Conservation (phyloP, 805 yeast genomes). For the Starmerella apis region DNA sequence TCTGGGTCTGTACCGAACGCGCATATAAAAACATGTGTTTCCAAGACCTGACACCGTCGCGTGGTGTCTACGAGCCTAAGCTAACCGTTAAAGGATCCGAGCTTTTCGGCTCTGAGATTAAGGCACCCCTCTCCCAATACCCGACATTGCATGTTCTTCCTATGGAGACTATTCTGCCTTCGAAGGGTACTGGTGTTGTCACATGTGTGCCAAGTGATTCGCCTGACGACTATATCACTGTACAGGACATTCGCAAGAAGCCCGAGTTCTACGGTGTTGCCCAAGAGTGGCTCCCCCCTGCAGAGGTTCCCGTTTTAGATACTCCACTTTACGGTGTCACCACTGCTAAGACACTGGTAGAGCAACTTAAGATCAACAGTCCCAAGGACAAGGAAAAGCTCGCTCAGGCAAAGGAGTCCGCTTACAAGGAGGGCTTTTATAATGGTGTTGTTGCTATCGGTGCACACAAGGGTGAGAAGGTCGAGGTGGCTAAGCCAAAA, state of each 20-base stretch:
- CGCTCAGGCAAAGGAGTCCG: conserved; percentile 85
- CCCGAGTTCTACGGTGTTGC: conserved; percentile 82
- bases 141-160: conserved; percentile 74
- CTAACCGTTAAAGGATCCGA: conserved; percentile 55
- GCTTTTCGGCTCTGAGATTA: conserved; percentile 76
- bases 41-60: conserved; percentile 81
- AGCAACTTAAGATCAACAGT: conserved; percentile 81
- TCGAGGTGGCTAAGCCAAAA: conserved; percentile 81
- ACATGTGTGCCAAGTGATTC: conserved; percentile 99
- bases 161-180: conserved; percentile 92
- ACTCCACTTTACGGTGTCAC: conserved; percentile 82
- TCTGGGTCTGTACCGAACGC: conserved; percentile 80
- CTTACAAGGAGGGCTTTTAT: conserved; percentile 94
- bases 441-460: conserved; percentile 76
- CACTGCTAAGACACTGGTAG: conserved; percentile 74
- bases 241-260: conserved; percentile 72
- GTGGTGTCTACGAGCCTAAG: conserved; percentile 64
- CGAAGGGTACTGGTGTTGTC: conserved; percentile 97
- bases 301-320: conserved; percentile 43
- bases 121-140: conserved; percentile 69
- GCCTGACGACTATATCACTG: conserved; percentile 91
- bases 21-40: conserved; percentile 95
- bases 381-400: conserved; percentile 84
- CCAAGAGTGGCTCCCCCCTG: conserved; percentile 63
- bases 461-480: conserved; percentile 75